Evolutionary conservation across 768 basidiomycete genomes (phyloP).

Genomic region (Tephrocybe sp.): DNA sequence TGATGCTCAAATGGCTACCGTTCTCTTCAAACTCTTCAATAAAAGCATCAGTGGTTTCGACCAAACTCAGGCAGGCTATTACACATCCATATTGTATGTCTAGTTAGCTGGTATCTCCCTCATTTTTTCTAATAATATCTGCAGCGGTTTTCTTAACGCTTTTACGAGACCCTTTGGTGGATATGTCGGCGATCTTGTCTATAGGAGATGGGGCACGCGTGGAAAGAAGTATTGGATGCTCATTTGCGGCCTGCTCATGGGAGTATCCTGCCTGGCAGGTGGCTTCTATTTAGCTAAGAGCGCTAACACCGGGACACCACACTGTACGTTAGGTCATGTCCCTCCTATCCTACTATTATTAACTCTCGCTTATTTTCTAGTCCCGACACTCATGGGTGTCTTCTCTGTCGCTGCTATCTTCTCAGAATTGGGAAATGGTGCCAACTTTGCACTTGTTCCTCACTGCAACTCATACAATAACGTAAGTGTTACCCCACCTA

Average conservation of each 20-base stretch:
- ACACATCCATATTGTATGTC: slow-evolving; percentile 29
- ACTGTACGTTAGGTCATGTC: slow-evolving; percentile 28
- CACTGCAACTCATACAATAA: slow-evolving; percentile 45
- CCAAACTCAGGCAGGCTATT: slow-evolving; percentile 54
- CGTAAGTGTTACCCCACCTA: slow-evolving; percentile 7
- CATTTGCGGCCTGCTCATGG: slow-evolving; percentile 43
- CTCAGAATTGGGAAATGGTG: slow-evolving; percentile 48
- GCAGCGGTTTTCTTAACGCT: slow-evolving; percentile 49
- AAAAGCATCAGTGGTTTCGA: slow-evolving; percentile 36
- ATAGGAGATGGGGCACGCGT: slow-evolving; percentile 38
- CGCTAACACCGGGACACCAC: slow-evolving; percentile 23
- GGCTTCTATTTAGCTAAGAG: slow-evolving; percentile 40
- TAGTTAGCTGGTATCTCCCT: background rate
- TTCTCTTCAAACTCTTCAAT: slow-evolving; percentile 39
- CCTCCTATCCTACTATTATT: background rate
- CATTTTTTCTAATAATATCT: slow-evolving; percentile 7
- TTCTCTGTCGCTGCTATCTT: slow-evolving; percentile 40
- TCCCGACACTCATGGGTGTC: slow-evolving; percentile 37
- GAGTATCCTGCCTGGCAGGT: slow-evolving; percentile 40
- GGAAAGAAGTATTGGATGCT: slow-evolving; percentile 52
- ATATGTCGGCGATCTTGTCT: slow-evolving; percentile 45
- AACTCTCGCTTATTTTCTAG: slow-evolving; percentile 7
- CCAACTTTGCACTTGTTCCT: slow-evolving; percentile 50
- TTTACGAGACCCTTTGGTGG: slow-evolving; percentile 51
- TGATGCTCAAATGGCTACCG: slow-evolving; percentile 50